These are phyloP conservation scores for Fusarium continuum DNA, from an alignment of 2,329 filamentous ascomycete genomes.

Conservation along the genomic window DNA sequence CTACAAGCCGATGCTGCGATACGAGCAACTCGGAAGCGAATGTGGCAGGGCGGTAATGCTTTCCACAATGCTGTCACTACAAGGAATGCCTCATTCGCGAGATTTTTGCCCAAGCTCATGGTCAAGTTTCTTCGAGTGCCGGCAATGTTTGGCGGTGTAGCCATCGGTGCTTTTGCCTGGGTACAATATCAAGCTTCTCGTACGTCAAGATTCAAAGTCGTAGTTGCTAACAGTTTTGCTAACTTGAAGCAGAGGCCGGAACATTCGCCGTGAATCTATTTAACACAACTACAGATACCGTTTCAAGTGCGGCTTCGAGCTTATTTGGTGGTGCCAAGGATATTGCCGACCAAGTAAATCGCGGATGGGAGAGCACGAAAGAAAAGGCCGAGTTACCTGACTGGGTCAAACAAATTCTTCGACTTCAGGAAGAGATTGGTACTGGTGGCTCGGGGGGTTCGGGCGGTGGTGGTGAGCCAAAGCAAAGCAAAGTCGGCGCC, in stretches of 20 bases:
- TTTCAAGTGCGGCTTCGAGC: constrained; percentile 72
- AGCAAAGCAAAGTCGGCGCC: constrained; percentile 67
- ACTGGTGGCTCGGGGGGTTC: constrained; percentile 59
- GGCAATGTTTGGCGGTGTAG: constrained; percentile 89
- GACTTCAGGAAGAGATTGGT: constrained; percentile 67
- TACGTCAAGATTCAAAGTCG: constrained; percentile 56
- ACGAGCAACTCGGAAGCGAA: constrained; percentile 67
- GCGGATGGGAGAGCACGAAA: constrained; percentile 85
- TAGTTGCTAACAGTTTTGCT: constrained; percentile 28
- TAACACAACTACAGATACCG: constrained; percentile 75
- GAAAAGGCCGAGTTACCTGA: constrained; percentile 74
- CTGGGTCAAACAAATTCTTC: constrained; percentile 81
- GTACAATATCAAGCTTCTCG: constrained; percentile 94
- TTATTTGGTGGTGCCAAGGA: constrained; percentile 77
- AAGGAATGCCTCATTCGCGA: constrained; percentile 71
- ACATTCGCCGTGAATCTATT: constrained; percentile 71
- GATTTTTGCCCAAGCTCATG: constrained; percentile 84
- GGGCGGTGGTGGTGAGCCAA: constrained; percentile 61
- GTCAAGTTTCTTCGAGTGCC: constrained; percentile 88
- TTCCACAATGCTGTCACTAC: constrained; percentile 81
- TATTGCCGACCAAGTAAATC: constrained; percentile 80
- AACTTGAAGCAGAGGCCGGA: constrained; percentile 55
- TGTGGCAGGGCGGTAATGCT: constrained; percentile 82
- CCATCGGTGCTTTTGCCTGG: constrained; percentile 88
- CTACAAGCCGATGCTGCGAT: constrained; percentile 71